These are phyloP conservation scores for Colletotrichum lini DNA, from an alignment of 2,329 filamentous ascomycete genomes.

Conservation along the genomic window DNA sequence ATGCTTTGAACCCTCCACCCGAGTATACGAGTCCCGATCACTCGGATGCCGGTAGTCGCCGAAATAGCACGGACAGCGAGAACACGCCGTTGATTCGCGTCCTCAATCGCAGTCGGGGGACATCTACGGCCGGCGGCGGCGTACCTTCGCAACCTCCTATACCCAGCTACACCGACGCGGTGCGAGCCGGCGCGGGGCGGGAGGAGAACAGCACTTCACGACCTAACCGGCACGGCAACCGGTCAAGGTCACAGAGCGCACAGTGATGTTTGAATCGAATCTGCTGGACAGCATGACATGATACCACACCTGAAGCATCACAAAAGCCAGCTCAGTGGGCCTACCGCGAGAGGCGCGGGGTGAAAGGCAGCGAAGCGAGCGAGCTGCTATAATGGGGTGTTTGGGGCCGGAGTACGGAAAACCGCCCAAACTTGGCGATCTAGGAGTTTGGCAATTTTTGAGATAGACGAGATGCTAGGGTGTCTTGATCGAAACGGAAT, in stretches of 20 bases:
- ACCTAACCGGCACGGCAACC: slow-evolving; percentile 34
- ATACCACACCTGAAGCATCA: slow-evolving; percentile 30
- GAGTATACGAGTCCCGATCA: slow-evolving; percentile 78
- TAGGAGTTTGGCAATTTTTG: slow-evolving; percentile 41
- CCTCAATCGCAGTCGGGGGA: slow-evolving; percentile 65
- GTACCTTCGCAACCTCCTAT: slow-evolving; percentile 74
- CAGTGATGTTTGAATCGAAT: slow-evolving; percentile 38
- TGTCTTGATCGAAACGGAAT: slow-evolving; percentile 23
- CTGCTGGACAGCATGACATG: slow-evolving; percentile 41
- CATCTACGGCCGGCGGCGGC: slow-evolving; percentile 60
- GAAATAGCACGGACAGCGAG: slow-evolving; percentile 72
- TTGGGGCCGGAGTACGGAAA: slow-evolving; percentile 9
- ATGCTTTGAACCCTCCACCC: slow-evolving; percentile 75
- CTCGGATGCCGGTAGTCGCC: slow-evolving; percentile 69
- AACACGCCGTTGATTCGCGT: slow-evolving; percentile 66
- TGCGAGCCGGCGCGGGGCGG: slow-evolving; percentile 67
- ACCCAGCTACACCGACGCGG: slow-evolving; percentile 85
- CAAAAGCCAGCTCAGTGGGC: slow-evolving; percentile 4
- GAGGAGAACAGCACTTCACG: slow-evolving; percentile 58
- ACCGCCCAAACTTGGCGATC: slow-evolving; percentile 27
- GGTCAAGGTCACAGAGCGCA: slow-evolving; percentile 43
- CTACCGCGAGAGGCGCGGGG: slow-evolving; percentile 13
- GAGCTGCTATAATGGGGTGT: slow-evolving; percentile 31
- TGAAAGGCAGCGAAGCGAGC: slow-evolving; percentile 23
- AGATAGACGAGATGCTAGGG: slow-evolving; percentile 36